A percentile compares a stretch with the other conserved stretches of the same genome.
Conservation (phyloP, 495 filamentous ascomycete genomes). For the Penicillium cataractarum region DNA sequence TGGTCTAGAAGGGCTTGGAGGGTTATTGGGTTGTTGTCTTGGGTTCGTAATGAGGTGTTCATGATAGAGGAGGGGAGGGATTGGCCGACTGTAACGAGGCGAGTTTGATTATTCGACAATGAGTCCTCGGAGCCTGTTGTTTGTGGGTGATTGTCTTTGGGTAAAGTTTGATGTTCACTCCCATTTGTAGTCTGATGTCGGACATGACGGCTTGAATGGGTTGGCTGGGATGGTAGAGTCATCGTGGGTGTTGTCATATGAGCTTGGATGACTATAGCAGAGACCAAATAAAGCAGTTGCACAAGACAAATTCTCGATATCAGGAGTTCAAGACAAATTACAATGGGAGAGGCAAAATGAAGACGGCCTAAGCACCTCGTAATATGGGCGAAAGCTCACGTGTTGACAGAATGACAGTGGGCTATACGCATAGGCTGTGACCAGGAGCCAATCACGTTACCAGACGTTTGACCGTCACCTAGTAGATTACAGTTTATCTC, state of each 20-base stretch:
- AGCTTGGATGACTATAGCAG: background rate
- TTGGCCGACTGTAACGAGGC: background rate
- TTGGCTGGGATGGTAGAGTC: background rate
- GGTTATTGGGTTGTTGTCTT: background rate
- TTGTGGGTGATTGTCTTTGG: background rate
- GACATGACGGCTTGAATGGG: background rate
- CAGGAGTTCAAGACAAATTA: background rate
- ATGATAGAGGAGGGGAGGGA: background rate
- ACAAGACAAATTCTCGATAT: background rate
- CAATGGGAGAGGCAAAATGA: background rate
- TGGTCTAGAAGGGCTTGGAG: background rate
- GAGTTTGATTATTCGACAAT: background rate
- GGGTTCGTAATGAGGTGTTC: background rate
- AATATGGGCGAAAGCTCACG: background rate
- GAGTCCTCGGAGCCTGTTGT: background rate
- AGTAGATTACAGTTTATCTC: background rate
- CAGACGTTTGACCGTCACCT: too few species aligned
- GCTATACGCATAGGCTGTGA: too few species aligned
- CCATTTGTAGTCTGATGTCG: background rate
- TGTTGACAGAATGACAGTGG: background rate
- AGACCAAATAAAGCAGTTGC: too few species aligned
- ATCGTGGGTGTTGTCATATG: background rate
- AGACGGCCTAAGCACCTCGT: background rate
- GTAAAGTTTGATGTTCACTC: background rate
- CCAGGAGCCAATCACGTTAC: too few species aligned